Base-by-base conservation (phyloP, 495 filamentous ascomycete genomes). In the Cryomyces minteri region DNA sequence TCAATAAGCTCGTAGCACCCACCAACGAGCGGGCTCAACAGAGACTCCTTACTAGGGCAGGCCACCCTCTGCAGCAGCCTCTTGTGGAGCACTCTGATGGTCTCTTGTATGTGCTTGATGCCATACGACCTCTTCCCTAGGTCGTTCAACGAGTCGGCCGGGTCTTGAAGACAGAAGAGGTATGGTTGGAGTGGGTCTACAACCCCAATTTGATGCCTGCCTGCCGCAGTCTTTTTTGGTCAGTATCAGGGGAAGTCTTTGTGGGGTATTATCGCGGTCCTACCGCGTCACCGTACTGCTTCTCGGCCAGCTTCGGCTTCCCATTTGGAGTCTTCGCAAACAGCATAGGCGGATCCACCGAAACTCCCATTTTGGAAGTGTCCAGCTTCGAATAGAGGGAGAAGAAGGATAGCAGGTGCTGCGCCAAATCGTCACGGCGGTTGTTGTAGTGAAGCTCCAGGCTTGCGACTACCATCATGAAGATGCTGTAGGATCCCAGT, bases 91-190 rank as follows among this genome's bases (percentile, higher is more conserved):
- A 31, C 25, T 10, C 39, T 32, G 18, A 62, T 57, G 6, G 54
- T 68, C 12, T 25, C 43, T 43, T 58, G 56, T 25, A 71, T 45
- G 44, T 68, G 60, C 46, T 68, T 67, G 49, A 70, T 66, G 39
- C 51, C 56, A 40, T 62, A 54, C 4, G 45, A 48, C 43, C 59
- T 63, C 36, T 47, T 43, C 18, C 76, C 77, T 0, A 78, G 58
- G 50, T 80, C 72, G 46, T 73, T 73, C 51, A 63, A 59, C 31
- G 63, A 62, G 46, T 77, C 65, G 4, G 71, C 70, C 0, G 77
- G 77, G 46, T 80, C 74, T 52, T 79, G 75, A 5, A 80, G 56
- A 50, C 68, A 76, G 25, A 80, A 50, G 9, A 65, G 51, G 48
- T 62, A 70, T 5, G 58, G 63, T 37, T 58, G 55, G 11, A 39